Evolutionary conservation across 768 basidiomycete species (phyloP).

Genomic region (Termitomyces sp.): DNA sequence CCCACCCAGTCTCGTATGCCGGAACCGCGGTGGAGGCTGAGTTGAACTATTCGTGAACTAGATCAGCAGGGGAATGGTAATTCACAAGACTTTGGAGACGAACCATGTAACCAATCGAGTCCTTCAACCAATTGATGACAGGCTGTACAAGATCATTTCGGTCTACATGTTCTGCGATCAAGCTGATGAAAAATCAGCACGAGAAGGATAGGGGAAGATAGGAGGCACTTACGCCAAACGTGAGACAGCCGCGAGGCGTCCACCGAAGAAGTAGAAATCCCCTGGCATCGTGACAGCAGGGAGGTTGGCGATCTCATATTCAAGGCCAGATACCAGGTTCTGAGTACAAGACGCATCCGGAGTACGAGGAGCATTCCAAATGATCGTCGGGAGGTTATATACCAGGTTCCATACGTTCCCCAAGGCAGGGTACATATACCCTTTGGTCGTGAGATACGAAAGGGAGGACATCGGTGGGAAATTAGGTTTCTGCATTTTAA

Average conservation of each 20-base stretch:
- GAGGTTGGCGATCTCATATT: slow-evolving; percentile 50
- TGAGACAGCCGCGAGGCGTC: slow-evolving; percentile 24
- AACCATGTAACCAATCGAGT: slow-evolving; percentile 26
- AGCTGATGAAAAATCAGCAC: slow-evolving; percentile 12
- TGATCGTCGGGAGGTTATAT: slow-evolving; percentile 31
- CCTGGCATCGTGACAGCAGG: slow-evolving; percentile 40
- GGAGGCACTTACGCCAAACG: slow-evolving; percentile 26
- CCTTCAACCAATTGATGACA: slow-evolving; percentile 23
- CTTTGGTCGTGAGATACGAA: slow-evolving; percentile 31
- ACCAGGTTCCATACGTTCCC: slow-evolving; percentile 29
- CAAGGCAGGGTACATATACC: slow-evolving; percentile 30
- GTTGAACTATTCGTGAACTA: slow-evolving; percentile 12
- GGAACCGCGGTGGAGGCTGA: slow-evolving; percentile 20
- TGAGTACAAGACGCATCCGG: slow-evolving; percentile 28
- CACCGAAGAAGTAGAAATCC: slow-evolving; percentile 33
- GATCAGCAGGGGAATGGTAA: not conserved
- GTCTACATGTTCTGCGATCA: slow-evolving; percentile 32
- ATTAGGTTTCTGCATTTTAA: slow-evolving; percentile 25
- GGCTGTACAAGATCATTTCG: slow-evolving; percentile 27
- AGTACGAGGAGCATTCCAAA: slow-evolving; percentile 28
- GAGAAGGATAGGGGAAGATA: not conserved
- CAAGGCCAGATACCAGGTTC: slow-evolving; percentile 28
- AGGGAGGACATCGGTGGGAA: slow-evolving; percentile 24
- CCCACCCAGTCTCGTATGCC: slow-evolving; percentile 33
- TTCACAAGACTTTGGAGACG: not conserved